Evolutionary conservation across 176 grass and related monocot species (phyloP).

Genomic region (Ensete ventricosum): DNA sequence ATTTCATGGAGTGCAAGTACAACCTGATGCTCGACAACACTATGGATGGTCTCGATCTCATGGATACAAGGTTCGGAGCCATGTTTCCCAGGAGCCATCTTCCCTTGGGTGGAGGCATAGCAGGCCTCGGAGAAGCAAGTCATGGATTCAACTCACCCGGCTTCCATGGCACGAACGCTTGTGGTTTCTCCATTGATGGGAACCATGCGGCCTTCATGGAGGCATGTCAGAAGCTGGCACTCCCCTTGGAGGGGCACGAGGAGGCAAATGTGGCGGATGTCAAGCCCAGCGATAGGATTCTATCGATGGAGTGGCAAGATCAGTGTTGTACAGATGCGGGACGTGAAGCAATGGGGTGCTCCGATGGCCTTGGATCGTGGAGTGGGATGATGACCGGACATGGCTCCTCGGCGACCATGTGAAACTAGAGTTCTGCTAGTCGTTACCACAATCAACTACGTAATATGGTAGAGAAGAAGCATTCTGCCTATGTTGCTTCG

Average conservation of each 20-base stretch:
- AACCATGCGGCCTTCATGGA: constrained; percentile 14
- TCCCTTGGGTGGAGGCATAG: background rate
- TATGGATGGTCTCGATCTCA: background rate
- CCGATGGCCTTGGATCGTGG: constrained; percentile 49
- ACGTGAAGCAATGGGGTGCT: constrained; percentile 38
- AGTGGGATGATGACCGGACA: constrained; percentile 44
- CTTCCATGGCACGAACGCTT: constrained; percentile 19
- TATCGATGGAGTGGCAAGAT: constrained; percentile 64
- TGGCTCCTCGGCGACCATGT: constrained; percentile 41
- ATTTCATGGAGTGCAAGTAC: constrained; percentile 5
- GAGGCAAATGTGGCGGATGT: constrained; percentile 26
- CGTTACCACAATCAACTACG: background rate
- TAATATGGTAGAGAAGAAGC: background rate
- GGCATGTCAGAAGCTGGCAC: constrained; percentile 6
- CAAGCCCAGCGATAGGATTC: constrained; percentile 26
- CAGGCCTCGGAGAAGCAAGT: background rate
- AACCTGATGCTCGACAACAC: background rate
- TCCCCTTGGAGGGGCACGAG: constrained; percentile 23
- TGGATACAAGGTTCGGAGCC: background rate
- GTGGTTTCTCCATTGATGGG: constrained; percentile 48
- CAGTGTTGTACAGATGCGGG: constrained; percentile 42
- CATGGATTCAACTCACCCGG: background rate
- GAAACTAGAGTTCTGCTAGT: constrained; percentile 23
- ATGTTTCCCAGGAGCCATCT: background rate
- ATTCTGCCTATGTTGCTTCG: background rate